phyloP scores from a whole-genome alignment of 805 yeast genomes.

The Grigorovia transvaalensis region DNA sequence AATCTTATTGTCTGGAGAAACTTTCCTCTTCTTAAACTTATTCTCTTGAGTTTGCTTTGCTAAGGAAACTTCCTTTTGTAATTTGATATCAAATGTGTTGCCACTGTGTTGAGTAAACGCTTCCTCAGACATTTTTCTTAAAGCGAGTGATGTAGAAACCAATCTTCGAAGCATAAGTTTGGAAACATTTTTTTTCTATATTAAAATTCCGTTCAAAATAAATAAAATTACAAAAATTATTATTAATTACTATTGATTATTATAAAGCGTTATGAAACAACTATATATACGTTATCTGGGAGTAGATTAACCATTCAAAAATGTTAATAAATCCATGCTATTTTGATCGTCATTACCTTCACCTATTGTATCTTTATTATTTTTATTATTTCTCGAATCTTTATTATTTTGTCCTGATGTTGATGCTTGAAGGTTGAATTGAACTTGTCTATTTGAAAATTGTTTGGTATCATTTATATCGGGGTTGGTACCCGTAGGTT shows the following conservation, averaged over 20 bases:
- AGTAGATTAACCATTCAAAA: slow-evolving; percentile 12
- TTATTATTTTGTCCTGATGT: neutral
- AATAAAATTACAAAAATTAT: neutral
- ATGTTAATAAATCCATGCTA: slow-evolving; percentile 19
- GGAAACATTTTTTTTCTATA: neutral
- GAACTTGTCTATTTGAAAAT: neutral
- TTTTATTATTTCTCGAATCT: too few relatives aligned
- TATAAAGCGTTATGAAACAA: neutral
- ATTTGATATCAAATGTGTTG: slow-evolving; percentile 7
- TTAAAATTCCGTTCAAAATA: neutral
- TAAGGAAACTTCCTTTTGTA: slow-evolving; percentile 8
- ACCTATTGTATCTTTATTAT: neutral
- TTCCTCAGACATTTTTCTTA: neutral
- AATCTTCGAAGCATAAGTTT: neutral
- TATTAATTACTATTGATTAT: neutral
- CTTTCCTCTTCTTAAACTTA: slow-evolving; percentile 8
- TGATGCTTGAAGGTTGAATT: neutral
- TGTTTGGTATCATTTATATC: neutral
- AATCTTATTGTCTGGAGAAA: slow-evolving; percentile 6
- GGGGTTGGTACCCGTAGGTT: neutral
- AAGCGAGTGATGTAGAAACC: neutral
- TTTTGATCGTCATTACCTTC: neutral
- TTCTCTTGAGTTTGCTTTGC: slow-evolving; percentile 8
- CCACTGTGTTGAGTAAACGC: neutral
- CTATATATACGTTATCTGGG: neutral